Base-by-base conservation (phyloP, 1,284 basidiomycete genomes). In the Neonothopanus nambi region DNA sequence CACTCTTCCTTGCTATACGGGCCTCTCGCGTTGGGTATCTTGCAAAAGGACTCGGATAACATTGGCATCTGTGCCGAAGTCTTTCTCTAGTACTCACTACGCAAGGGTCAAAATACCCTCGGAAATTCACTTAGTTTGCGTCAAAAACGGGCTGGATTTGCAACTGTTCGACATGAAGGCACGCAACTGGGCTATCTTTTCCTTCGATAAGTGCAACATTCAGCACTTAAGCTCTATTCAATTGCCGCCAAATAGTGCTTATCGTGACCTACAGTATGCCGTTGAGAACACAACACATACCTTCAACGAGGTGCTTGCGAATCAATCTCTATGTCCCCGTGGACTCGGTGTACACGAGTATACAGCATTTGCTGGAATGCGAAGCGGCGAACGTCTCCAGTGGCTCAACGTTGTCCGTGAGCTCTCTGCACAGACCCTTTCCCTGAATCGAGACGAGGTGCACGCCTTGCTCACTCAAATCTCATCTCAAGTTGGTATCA, bases 381-480 rank as follows among this genome's bases (percentile, higher is more conserved):
- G 79, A 3, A 68, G 73, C 30, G 78, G 79, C 2, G 56, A 63
- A 5, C 60, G 59, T 1, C 57, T 81, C 0, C 80, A 81, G 43
- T 81, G 79, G 79, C 57, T 75, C 38, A 82, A 81, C 52, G 72
- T 81, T 13, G 60, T 70, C 5, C 66, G 72, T 20, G 77, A 76
- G 55, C 55, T 81, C 13, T 63, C 65, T 9, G 66, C 68, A 12
- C 64, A 67, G 28, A 57, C 57, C 1, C 58, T 82, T 30, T 70
- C 64, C 0, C 74, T 79, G 46, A 59, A 63, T 21, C 56, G 62
- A 2, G 63, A 67, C 3, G 75, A 71, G 21, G 76, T 81, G 0
- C 66, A 74, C 51, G 41, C 64, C 1, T 62, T 82, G 2, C 18
- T 79, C 1, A 62, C 59, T 11, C 77, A 79, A 48, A 68, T 77